phyloP scores from a whole-genome alignment of 768 basidiomycete genomes.

The Suillus spraguei region DNA sequence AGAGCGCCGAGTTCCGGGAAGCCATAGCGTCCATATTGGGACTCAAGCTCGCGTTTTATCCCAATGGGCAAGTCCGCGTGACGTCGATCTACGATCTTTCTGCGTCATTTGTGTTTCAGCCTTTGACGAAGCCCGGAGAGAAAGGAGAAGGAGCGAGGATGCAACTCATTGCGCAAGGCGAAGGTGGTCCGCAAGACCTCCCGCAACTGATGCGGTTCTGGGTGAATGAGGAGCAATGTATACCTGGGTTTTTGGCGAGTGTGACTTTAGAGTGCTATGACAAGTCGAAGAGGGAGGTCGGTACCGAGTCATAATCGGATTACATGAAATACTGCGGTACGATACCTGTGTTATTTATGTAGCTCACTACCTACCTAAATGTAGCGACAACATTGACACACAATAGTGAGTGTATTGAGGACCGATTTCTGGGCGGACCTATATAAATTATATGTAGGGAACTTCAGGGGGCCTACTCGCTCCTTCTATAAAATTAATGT shows the following conservation, averaged over 20 bases:
- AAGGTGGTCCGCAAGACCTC: slow-evolving; percentile 74
- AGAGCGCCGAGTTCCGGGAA: slow-evolving; percentile 89
- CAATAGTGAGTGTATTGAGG: no score
- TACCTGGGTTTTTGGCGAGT: slow-evolving; percentile 88
- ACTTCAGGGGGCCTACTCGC: no score
- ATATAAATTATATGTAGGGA: no score
- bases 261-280: slow-evolving; percentile 90
- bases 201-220: slow-evolving; percentile 81
- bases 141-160: slow-evolving; percentile 52
- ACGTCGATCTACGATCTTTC: slow-evolving; percentile 89
- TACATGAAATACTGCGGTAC: no score
- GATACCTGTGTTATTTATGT: no score
- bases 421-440: no score
- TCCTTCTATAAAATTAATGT: no score
- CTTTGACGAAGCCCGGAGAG: slow-evolving; percentile 41
- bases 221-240: slow-evolving; percentile 84
- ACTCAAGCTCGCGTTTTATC: slow-evolving; percentile 89
- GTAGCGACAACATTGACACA: no score
- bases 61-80: slow-evolving; percentile 86
- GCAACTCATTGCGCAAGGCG: slow-evolving; percentile 75
- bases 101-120: slow-evolving; percentile 87
- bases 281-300: slow-evolving; percentile 53
- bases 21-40: slow-evolving; percentile 89
- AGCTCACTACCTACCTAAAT: no score
- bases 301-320: background rate